phyloP scores from a whole-genome alignment of 2,329 filamentous ascomycete genomes.

The Colletotrichum zoysiae region DNA sequence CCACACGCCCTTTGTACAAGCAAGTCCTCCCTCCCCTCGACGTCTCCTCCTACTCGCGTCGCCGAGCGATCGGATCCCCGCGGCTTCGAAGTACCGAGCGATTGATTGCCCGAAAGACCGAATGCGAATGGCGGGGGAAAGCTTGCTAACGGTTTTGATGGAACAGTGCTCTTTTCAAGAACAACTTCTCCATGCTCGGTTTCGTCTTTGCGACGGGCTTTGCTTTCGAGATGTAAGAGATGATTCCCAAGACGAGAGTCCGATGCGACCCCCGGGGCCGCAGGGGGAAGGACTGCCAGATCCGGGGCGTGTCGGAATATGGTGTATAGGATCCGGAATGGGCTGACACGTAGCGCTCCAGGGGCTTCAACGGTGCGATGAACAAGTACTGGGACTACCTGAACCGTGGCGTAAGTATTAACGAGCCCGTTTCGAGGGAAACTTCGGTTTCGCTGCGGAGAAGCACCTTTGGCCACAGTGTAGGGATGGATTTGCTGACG shows the following conservation, averaged over 20 bases:
- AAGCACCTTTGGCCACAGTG: neutral
- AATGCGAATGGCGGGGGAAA: neutral
- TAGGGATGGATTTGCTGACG: constrained; percentile 48
- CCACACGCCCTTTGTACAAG: constrained; percentile 55
- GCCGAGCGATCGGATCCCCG: neutral
- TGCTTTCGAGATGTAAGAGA: constrained; percentile 88
- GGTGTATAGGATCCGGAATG: neutral
- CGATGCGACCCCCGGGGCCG: neutral
- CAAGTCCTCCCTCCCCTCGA: constrained; percentile 48
- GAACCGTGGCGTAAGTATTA: constrained; percentile 85
- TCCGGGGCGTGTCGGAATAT: neutral
- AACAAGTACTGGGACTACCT: constrained; percentile 90
- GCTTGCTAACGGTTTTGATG: constrained; percentile 18
- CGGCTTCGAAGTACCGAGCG: neutral
- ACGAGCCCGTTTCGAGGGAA: neutral
- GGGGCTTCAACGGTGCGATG: constrained; percentile 84
- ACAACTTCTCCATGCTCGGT: constrained; percentile 89
- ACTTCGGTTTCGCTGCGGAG: neutral
- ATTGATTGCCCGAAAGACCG: neutral
- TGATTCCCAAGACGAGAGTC: constrained; percentile 8
- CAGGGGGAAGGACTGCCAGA: neutral
- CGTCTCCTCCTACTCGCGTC: neutral
- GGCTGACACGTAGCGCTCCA: constrained; percentile 54
- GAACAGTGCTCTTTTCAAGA: constrained; percentile 82
- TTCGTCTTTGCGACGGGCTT: constrained; percentile 91